Percentiles rank a stretch among this genome's conserved stretches.
Conservation (phyloP, 2,329 filamentous ascomycete species). For the Cladobotryum mycophilum region DNA sequence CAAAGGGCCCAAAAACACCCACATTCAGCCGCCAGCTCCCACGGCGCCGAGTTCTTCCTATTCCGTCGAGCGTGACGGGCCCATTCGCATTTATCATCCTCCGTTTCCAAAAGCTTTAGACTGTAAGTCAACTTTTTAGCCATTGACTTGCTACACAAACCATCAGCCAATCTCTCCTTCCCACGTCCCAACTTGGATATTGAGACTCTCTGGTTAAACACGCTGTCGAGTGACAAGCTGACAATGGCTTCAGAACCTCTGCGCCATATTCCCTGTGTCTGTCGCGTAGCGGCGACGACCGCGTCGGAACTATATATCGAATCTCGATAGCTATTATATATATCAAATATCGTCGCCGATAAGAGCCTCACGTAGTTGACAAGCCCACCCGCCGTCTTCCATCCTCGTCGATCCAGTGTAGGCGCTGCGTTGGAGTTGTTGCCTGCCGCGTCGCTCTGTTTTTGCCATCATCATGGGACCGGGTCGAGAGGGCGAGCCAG, state of each 20-base stretch:
- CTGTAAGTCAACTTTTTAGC: slow-evolving; percentile 27
- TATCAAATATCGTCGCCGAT: not conserved
- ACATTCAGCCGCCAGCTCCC: slow-evolving; percentile 19
- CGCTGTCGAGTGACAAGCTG: slow-evolving; percentile 14
- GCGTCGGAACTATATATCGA: not conserved
- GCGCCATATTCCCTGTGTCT: slow-evolving; percentile 9
- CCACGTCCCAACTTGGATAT: not conserved
- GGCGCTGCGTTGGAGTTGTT: not conserved
- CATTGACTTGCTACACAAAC: slow-evolving; percentile 9
- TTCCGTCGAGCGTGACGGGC: slow-evolving; percentile 35
- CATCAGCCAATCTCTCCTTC: slow-evolving; percentile 9
- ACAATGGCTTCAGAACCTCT: slow-evolving; percentile 16
- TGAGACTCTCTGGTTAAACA: slow-evolving; percentile 3
- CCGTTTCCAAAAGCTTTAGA: slow-evolving; percentile 24
- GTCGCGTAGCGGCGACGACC: slow-evolving; percentile 7
- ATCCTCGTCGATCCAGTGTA: not conserved
- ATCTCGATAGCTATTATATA: not conserved
- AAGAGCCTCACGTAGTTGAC: not conserved
- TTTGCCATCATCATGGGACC: slow-evolving; percentile 23
- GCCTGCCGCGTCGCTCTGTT: not conserved
- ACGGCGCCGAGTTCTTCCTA: slow-evolving; percentile 41
- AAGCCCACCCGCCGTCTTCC: not conserved
- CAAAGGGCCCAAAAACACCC: slow-evolving; percentile 28
- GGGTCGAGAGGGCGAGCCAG: slow-evolving; percentile 28
- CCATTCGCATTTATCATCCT: slow-evolving; percentile 39